Evolutionary conservation across 2,329 filamentous ascomycete species (phyloP).

Genomic region (Fusarium drepaniforme): DNA sequence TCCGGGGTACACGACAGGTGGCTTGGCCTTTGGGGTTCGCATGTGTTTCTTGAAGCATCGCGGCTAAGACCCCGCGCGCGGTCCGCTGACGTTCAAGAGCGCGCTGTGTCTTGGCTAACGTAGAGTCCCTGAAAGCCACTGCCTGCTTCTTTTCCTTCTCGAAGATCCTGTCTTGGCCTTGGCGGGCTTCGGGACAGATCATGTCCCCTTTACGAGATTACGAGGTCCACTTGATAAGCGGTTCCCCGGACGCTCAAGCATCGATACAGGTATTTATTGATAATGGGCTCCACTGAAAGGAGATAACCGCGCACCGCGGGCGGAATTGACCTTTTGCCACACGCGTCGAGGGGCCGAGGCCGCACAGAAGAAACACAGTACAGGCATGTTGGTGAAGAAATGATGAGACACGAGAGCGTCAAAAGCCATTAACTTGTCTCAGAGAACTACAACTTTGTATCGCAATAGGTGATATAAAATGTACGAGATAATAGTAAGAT

Average conservation of each 20-base stretch:
- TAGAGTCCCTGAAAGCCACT: background rate
- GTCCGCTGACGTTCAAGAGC: background rate
- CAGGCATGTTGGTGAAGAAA: background rate
- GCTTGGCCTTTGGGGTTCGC: slow-evolving; percentile 9
- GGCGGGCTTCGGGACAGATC: background rate
- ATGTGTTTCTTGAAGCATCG: background rate
- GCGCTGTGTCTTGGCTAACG: background rate
- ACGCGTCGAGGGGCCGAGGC: slow-evolving; percentile 20
- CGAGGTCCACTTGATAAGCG: background rate
- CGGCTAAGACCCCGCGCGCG: slow-evolving; percentile 19
- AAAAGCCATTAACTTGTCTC: background rate
- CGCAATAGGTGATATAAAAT: too few relatives aligned
- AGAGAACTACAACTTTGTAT: too few relatives aligned
- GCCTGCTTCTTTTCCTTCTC: background rate
- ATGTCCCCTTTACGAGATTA: background rate
- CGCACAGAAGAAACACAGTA: background rate
- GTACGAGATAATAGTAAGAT: background rate
- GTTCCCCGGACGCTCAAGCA: background rate
- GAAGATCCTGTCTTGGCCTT: background rate
- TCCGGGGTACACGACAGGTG: slow-evolving; percentile 30
- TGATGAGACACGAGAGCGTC: background rate
- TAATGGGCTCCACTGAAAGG: slow-evolving; percentile 25
- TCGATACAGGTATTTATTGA: slow-evolving; percentile 21
- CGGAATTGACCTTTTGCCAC: slow-evolving; percentile 4
- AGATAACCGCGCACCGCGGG: slow-evolving; percentile 40